Evolutionary conservation across 257 asterid genomes (phyloP).

Genomic region (Cordia subcordata): DNA sequence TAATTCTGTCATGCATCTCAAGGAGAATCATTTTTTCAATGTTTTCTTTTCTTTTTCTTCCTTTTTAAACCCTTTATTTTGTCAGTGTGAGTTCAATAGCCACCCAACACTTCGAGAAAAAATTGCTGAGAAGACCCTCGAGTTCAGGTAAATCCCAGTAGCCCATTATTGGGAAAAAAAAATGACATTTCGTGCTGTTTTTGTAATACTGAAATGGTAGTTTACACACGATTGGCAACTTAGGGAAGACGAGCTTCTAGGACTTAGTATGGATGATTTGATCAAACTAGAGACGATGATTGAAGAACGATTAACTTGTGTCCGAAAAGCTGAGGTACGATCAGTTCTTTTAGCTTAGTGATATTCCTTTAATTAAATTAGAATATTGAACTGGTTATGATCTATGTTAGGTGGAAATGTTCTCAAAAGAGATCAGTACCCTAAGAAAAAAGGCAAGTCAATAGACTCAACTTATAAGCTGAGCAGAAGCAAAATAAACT

Average conservation of each 20-base stretch:
- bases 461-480: too few species aligned
- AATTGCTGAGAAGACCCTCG: conserved; percentile 31
- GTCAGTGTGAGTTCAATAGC: conserved; percentile 25
- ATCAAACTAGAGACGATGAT: conserved; percentile 59
- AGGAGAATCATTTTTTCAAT: not conserved
- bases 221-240: conserved; percentile 41
- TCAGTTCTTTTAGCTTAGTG: not conserved
- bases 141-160: conserved; percentile 66
- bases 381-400: not conserved
- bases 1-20: not conserved
- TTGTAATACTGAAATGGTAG: not conserved
- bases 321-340: conserved; percentile 48
- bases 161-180: too few species aligned
- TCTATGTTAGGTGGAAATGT: conserved; percentile 48
- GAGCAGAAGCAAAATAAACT: too few species aligned
- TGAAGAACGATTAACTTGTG: conserved; percentile 48
- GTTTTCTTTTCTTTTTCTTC: too few species aligned
- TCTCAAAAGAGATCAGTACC: conserved; percentile 42
- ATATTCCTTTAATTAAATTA: not conserved
- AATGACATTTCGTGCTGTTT: too few species aligned
- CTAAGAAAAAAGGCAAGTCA: conserved; percentile 61
- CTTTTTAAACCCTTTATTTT: not conserved
- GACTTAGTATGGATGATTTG: conserved; percentile 55
- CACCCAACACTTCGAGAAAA: conserved; percentile 39
- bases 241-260: conserved; percentile 69